Percentiles rank a stretch among this genome's conserved stretches.
Conservation (phyloP, 345 rosid genomes). For the Gossypium turneri region DNA sequence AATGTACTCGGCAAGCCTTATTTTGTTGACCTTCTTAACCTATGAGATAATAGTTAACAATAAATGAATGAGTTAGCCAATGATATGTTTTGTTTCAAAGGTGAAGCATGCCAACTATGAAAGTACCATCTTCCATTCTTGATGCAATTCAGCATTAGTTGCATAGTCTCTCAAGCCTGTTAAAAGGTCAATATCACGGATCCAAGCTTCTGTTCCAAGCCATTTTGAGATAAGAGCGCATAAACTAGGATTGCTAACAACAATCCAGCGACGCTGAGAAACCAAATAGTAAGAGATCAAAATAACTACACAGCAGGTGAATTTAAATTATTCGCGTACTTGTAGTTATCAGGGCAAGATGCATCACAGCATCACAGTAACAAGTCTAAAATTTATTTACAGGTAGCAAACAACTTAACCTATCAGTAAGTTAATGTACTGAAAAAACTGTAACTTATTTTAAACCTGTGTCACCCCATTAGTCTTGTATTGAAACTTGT, state of each 20-base stretch:
- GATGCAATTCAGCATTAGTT: conserved; percentile 30
- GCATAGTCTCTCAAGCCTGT: conserved; percentile 41
- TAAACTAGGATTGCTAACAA: conserved; percentile 49
- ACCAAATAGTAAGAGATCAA: conserved; percentile 21
- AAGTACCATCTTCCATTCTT: conserved; percentile 42
- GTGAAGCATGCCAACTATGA: conserved; percentile 12
- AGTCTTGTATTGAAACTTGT: conserved; percentile 44
- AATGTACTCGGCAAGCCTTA: conserved; percentile 50
- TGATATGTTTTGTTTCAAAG: neutral
- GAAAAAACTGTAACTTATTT: neutral
- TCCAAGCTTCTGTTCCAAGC: conserved; percentile 56
- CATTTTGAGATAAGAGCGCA: conserved; percentile 46
- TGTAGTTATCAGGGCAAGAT: neutral
- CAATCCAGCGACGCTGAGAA: conserved; percentile 52
- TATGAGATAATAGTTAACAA: conserved; percentile 12
- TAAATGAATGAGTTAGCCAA: neutral
- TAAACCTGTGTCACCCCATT: conserved; percentile 48
- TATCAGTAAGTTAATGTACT: neutral
- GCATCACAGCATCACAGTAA: conserved; percentile 7
- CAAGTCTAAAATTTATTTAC: neutral
- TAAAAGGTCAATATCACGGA: conserved; percentile 40
- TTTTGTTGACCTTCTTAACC: conserved; percentile 44
- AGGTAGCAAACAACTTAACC: neutral
- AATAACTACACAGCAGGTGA: conserved; percentile 6
- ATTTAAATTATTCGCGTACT: conserved; percentile 6